Evolutionary conservation across 176 grass and related monocot species (phyloP), one percentile per base, ranked within the genome.

Genomic region (Ampelocalamus luodianensis): DNA sequence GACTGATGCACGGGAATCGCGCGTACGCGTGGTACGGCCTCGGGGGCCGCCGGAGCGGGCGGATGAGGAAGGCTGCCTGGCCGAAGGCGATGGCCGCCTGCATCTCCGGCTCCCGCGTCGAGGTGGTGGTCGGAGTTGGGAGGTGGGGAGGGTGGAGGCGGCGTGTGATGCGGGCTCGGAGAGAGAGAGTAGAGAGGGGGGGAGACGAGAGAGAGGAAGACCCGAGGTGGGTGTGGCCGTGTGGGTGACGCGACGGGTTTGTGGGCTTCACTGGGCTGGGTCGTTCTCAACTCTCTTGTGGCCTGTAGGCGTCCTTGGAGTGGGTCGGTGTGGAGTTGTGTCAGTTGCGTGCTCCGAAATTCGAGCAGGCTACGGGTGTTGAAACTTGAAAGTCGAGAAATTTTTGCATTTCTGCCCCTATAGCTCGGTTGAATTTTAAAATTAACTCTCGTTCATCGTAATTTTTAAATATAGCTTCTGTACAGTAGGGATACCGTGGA

Each of bases 61-160:
- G 87, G 59, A 68, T 6, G 49, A 76, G 67, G 83, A 74, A 82
- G 24, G 81, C 66, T 48, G 79, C 45, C 42, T 64, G 84, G 86
- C 89, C 90, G 36, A 88, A 89, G 27, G 72, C 72, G 50, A 87
- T 68, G 50, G 65, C 73, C 34, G 87, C 79, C 71, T 93, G 85
- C 91, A 97, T 96, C 80, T 84, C 83, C 43, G 29, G 15, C 72
- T 34, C 38, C 45, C 6, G 44, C 63, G 11, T 63, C 9, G 63
- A 29, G 46, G 23, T 1, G 26, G 49, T 26, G n/a, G 23, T 18
- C 3, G 18, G 66, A 27, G 2, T 22, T 62, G 49, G 6, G 7
- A 39, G 1, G 29, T 59, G 46, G 5, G 5, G 75, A 17, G 29
- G 39, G 1, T 4, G 10, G 29, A 34, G 16, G 10, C 32, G 36